These are phyloP conservation scores for Phyllachora maydis DNA, from an alignment of 2,329 filamentous ascomycete species.

Conservation along the genomic window DNA sequence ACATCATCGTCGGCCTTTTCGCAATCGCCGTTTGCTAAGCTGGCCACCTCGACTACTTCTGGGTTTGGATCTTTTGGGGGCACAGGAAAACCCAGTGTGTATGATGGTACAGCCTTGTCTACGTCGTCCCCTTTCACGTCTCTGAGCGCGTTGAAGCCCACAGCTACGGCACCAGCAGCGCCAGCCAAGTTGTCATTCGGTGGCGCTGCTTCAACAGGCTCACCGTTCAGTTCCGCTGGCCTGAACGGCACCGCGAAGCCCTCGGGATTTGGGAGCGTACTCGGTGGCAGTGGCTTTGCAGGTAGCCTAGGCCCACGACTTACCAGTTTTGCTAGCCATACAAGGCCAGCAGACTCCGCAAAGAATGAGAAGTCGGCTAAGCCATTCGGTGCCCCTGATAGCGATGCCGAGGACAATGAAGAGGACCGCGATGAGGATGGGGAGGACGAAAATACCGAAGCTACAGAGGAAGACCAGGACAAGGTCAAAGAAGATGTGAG, in stretches of 20 bases:
- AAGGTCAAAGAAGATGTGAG: slow-evolving; percentile 27
- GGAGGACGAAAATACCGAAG: slow-evolving; percentile 17
- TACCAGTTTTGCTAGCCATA: slow-evolving; percentile 47
- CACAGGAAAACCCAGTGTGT: slow-evolving; percentile 23
- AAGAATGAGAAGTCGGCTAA: slow-evolving; percentile 41
- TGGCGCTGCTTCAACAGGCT: slow-evolving; percentile 12
- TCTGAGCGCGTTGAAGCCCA: slow-evolving; percentile 11
- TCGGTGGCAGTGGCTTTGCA: slow-evolving; percentile 24
- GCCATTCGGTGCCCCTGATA: slow-evolving; percentile 60
- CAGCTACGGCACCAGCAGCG: slow-evolving; percentile 9
- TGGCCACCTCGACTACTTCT: slow-evolving; percentile 38
- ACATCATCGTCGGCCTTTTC: slow-evolving; percentile 44
- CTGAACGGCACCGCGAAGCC: slow-evolving; percentile 14
- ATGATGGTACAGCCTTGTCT: slow-evolving; percentile 9
- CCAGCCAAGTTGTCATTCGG: slow-evolving; percentile 28
- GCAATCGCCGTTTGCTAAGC: slow-evolving; percentile 45
- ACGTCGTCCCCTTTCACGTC: slow-evolving; percentile 13
- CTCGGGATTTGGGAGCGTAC: slow-evolving; percentile 12
- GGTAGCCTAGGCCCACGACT: slow-evolving; percentile 23
- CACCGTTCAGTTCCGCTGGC: slow-evolving; percentile 20
- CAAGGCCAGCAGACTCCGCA: slow-evolving; percentile 26
- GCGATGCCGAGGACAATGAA: slow-evolving; percentile 31
- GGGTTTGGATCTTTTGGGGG: slow-evolving; percentile 38
- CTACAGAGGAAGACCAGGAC: slow-evolving; percentile 23
- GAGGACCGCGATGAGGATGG: slow-evolving; percentile 30